Evolutionary conservation across 2,329 filamentous ascomycete species (phyloP), one percentile per base, ranked within the genome.

Genomic region (Neonectria hederae): DNA sequence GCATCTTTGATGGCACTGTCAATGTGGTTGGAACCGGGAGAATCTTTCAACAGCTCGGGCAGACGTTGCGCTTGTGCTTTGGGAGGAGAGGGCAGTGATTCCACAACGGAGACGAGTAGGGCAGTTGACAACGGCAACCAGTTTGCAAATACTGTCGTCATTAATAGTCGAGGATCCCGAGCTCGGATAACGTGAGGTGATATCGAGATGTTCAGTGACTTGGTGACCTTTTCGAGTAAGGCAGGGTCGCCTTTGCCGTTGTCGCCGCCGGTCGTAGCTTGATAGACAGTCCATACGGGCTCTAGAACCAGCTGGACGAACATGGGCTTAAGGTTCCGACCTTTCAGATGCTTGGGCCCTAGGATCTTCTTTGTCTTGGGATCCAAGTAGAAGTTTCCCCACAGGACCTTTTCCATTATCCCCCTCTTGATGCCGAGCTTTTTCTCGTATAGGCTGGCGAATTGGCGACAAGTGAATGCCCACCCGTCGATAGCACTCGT

Each of bases 401-500:
- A 99, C 0, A 99, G 85, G 0, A 97, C 93, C 76, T 96, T 97
- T 79, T 99, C 94, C 76, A 99, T 86, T 0, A 92, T 81, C 26
- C 89, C 89, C 51, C 94, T 87, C 80, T 97, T 98, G 79, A 98
- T 97, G 14, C 96, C 95, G 7, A 99, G 86, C 78, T 99, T 99
- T 83, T 94, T 97, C 80, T 98, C 95, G 76, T 98, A 99, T 28
- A 98, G 83, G 40, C 88, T 88, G 19, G 96, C 94, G 76, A 99
- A 99, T 74, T 99, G 96, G 54, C 94, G 89, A 54, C 97, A 90
- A 0, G 96, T 99, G 74, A 99, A 99, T 3, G 96, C 96, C 96
- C 96, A 99, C n/a, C 96, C 96, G 76, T 99, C 96, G 61, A 97
- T 91, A 64, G 96, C 96, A 77, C 95, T 98, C 82, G 93, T 94